A percentile compares a stretch with the other conserved stretches of the same genome.
Conservation (phyloP, 305 asterid species). For the Coffea humblotiana region DNA sequence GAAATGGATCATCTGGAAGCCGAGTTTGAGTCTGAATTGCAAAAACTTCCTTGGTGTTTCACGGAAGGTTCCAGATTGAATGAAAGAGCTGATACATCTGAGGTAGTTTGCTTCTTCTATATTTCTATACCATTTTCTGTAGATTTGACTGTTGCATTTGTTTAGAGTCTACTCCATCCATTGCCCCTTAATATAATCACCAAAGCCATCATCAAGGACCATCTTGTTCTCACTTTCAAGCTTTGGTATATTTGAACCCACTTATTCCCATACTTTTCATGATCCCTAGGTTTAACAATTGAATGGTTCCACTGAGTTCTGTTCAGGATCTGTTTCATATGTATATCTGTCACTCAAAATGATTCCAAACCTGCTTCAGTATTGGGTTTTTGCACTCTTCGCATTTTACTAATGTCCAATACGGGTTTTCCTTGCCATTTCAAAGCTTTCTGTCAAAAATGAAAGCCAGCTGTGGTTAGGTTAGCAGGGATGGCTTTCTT, state of each 20-base stretch:
- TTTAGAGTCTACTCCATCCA: background rate
- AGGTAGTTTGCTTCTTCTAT: constrained; percentile 32
- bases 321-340: background rate
- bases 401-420: background rate
- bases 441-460: background rate
- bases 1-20: constrained; percentile 78
- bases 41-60: constrained; percentile 62
- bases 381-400: background rate
- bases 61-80: constrained; percentile 43
- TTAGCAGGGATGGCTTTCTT: background rate
- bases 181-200: background rate
- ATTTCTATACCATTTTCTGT: background rate
- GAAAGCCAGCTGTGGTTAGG: background rate
- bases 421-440: background rate
- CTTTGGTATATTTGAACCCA: background rate
- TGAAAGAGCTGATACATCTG: constrained; percentile 31
- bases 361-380: background rate
- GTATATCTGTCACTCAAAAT: background rate
- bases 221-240: background rate
- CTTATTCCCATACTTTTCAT: background rate
- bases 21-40: constrained; percentile 68
- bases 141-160: background rate
- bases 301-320: background rate
- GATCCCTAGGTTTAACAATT: background rate
- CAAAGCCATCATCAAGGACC: background rate